Percentiles rank a stretch among this genome's conserved stretches.
phyloP scores from a whole-genome alignment of 495 filamentous ascomycete genomes.

The Penicillium maclennaniae region DNA sequence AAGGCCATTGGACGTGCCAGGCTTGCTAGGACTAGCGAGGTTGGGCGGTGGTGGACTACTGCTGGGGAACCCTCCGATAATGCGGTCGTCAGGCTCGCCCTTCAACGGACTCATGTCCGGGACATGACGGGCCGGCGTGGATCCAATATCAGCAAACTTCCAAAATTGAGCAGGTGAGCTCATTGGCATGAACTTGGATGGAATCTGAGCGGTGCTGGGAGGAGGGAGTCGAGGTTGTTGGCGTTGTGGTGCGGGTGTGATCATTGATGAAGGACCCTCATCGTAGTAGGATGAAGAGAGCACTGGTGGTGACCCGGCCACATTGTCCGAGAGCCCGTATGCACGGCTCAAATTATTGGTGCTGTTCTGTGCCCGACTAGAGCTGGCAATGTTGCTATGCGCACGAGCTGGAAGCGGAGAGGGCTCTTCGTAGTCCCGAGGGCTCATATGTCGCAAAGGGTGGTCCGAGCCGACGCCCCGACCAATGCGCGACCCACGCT shows the following conservation, averaged over 20 bases:
- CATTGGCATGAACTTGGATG: constrained; percentile 92
- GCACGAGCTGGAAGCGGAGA: constrained; percentile 50
- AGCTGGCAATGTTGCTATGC: constrained; percentile 34
- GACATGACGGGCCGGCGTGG: constrained; percentile 68
- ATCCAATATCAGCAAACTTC: constrained; percentile 71
- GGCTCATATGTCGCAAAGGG: constrained; percentile 32
- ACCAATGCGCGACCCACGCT: constrained; percentile 39
- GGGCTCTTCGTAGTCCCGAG: constrained; percentile 52
- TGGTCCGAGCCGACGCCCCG: constrained; percentile 34
- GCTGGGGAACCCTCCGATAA: constrained; percentile 56
- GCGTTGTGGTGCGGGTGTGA: constrained; percentile 80
- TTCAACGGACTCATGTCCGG: constrained; percentile 60
- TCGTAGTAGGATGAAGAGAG: constrained; percentile 64
- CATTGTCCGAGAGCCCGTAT: constrained; percentile 56
- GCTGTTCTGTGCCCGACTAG: constrained; percentile 38
- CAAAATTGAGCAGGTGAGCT: constrained; percentile 97
- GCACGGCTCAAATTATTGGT: constrained; percentile 49
- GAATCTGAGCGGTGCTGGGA: constrained; percentile 82
- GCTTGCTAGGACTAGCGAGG: constrained; percentile 45
- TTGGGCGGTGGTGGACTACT: constrained; percentile 59
- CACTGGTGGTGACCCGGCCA: constrained; percentile 63
- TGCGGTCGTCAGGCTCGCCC: constrained; percentile 41
- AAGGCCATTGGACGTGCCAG: constrained; percentile 35
- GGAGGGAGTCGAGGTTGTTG: constrained; percentile 81
- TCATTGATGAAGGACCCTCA: constrained; percentile 55